phyloP scores from a whole-genome alignment of 2,329 filamentous ascomycete species.

The Hypoxylon sp. region DNA sequence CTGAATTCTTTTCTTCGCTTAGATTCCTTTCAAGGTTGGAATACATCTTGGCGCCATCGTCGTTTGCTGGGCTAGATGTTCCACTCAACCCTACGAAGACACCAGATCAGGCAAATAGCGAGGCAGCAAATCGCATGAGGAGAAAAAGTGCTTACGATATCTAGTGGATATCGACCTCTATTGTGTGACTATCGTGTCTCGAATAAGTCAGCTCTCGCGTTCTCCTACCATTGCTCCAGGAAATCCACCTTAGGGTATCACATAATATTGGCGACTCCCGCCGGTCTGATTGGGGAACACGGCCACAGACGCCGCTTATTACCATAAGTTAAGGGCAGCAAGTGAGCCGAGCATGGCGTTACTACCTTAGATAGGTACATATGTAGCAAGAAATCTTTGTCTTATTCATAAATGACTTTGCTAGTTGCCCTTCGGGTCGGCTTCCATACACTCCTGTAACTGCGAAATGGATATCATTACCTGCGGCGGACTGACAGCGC shows the following conservation, averaged over 20 bases:
- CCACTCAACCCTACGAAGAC: not conserved
- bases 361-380: not conserved
- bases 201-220: conserved; percentile 13
- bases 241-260: conserved; percentile 4
- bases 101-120: not conserved
- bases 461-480: conserved; percentile 39
- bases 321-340: not conserved
- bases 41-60: not conserved
- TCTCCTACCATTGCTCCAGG: conserved; percentile 10
- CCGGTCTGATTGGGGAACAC: conserved; percentile 1
- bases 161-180: not conserved
- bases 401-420: not conserved
- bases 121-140: conserved; percentile 5
- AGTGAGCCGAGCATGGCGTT: not conserved
- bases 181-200: not conserved
- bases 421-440: not conserved
- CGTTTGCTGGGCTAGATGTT: not conserved
- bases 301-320: not conserved
- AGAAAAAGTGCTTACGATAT: not conserved
- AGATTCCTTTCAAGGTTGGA: not conserved
- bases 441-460: not conserved
- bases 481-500: conserved; percentile 31
- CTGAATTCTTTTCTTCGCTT: not conserved
- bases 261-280: conserved; percentile 2
- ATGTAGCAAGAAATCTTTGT: conserved; percentile 2